Conservation (phyloP, 306 rosid species). For the Prunus salicina region DNA sequence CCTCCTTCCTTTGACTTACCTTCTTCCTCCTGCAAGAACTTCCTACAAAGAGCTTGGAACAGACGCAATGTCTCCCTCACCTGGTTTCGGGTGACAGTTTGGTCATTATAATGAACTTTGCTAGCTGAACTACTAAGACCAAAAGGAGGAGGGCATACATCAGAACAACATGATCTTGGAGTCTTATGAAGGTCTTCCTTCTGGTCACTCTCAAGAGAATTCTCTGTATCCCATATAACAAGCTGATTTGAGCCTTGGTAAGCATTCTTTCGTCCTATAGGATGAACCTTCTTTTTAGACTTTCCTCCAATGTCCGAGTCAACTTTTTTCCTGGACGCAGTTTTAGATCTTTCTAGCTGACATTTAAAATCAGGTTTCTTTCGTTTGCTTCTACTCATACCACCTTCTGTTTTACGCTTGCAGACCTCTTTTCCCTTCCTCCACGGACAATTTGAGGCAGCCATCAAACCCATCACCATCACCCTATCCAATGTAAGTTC, state of each 20-base stretch:
- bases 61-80: constrained; percentile 77
- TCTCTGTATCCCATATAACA: constrained; percentile 31
- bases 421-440: constrained; percentile 33
- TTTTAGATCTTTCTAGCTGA: constrained; percentile 29
- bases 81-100: constrained; percentile 45
- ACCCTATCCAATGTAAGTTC: constrained; percentile 31
- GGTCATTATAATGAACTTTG: constrained; percentile 24
- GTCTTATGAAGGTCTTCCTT: constrained; percentile 12
- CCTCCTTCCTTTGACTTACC: constrained; percentile 38
- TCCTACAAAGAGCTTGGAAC: constrained; percentile 70
- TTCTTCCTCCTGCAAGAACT: constrained; percentile 77
- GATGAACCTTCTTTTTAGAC: constrained; percentile 32
- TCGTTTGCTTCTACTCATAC: constrained; percentile 37
- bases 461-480: constrained; percentile 55
- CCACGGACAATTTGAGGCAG: constrained; percentile 59
- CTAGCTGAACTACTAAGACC: constrained; percentile 31
- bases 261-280: constrained; percentile 12
- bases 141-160: constrained; percentile 52
- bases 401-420: constrained; percentile 28
- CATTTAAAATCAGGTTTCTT: constrained; percentile 29
- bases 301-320: constrained; percentile 23
- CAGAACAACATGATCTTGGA: constrained; percentile 20
- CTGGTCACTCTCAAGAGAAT: constrained; percentile 23
- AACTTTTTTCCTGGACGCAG: constrained; percentile 40
- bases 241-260: constrained; percentile 39